Percentiles rank a stretch among this genome's conserved stretches.
These are phyloP conservation scores for Phoenix roebelenii DNA, from an alignment of 176 grass and related monocot genomes.

Conservation along the genomic window DNA sequence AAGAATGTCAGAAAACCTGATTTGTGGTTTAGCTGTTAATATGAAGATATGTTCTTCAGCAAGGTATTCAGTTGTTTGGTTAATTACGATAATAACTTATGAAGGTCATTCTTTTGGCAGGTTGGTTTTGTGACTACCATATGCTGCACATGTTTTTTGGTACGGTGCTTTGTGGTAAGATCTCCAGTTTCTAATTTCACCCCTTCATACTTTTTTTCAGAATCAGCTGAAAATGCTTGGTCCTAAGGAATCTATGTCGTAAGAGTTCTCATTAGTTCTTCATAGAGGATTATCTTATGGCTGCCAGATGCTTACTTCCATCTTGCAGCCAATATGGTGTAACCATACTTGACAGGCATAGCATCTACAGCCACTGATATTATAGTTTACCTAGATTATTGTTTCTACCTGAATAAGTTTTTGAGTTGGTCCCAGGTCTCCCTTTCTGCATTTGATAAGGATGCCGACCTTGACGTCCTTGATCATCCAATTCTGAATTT, in stretches of 20 bases:
- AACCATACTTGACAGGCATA: too few species aligned
- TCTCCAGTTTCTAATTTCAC: not conserved
- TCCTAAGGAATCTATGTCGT: too few species aligned
- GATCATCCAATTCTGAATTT: slow-evolving; percentile 76
- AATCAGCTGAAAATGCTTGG: too few species aligned
- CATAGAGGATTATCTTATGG: too few species aligned
- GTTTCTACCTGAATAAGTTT: not conserved
- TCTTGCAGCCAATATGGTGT: too few species aligned
- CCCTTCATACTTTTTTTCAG: too few species aligned
- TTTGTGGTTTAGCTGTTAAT: too few species aligned
- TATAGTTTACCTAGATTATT: not conserved
- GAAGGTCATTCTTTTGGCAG: slow-evolving; percentile 1
- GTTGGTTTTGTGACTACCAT: slow-evolving; percentile 18
- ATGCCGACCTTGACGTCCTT: slow-evolving; percentile 69
- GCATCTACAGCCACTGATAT: not conserved
- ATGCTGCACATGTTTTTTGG: slow-evolving; percentile 24
- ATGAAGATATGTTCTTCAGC: too few species aligned
- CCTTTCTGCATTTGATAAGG: slow-evolving; percentile 47
- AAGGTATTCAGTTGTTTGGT: too few species aligned
- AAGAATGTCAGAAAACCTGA: too few species aligned
- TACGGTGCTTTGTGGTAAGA: slow-evolving; percentile 19
- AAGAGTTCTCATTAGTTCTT: too few species aligned
- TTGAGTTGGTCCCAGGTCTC: slow-evolving; percentile 8
- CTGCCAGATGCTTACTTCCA: too few species aligned
- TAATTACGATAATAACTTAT: not conserved